Evolutionary conservation across 805 yeast species (phyloP), one percentile per base, ranked within the genome.

Genomic region (Metschnikowia lochheadii): DNA sequence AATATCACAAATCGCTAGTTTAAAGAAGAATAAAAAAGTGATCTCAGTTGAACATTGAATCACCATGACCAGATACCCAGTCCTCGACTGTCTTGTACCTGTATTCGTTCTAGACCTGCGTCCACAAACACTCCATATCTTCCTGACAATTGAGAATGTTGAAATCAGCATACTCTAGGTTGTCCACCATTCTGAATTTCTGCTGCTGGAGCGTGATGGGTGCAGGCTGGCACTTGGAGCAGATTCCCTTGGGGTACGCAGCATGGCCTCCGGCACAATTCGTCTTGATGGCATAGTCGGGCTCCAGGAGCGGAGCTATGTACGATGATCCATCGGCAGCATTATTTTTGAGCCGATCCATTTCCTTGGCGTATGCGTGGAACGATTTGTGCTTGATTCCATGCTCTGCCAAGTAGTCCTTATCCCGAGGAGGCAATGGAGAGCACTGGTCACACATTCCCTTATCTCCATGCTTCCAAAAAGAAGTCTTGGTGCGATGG

Each of bases 401-500:
- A 54, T 90, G 75, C 54, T 83, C 85, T 44, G 80, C 80, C 56
- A 84, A 84, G 64, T 90, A 92, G 20, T 77, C 80, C 55, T 77
- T 78, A 66, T 94, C 97, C 89, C 92, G 94, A 2, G 99, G 98
- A 34, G 96, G 97, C 47, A 94, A 70, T 0, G 98, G 97, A 33
- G 95, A 83, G 66, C 98, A 94, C 64, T 90, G 89, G 63, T 94
- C 99, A 67, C 99, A 94, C 98, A 94, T 94, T 1, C 98, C 99
- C 59, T 85, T 85, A 36, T 84, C 92, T 2, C 92, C 87, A 65
- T 94, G 99, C 52, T 84, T 80, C 67, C 99, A 92, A 54, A 90
- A 71, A 2, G 66, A 59, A 1, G 89, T 80, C 55, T 73, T 77
- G 35, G 73, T 68, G 33, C 99, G 77, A 29, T 76, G 67, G 49